These are phyloP conservation scores for Solanum ossicruentum DNA, from an alignment of 257 asterid genomes.

Conservation along the genomic window DNA sequence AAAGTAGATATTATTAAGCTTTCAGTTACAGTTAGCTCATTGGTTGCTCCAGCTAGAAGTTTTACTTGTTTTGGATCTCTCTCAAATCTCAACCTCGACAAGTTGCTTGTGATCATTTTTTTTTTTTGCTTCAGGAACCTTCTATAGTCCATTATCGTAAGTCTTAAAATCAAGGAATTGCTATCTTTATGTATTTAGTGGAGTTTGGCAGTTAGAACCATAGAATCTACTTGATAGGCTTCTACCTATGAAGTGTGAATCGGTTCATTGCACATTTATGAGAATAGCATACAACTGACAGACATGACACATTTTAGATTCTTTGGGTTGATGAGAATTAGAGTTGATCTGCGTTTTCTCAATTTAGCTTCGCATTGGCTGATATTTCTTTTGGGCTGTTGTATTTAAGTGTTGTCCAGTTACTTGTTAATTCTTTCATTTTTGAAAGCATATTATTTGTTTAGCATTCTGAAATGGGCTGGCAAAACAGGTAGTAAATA, in stretches of 20 bases:
- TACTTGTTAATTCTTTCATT: not conserved
- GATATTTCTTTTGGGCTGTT: not conserved
- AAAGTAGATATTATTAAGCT: conserved; percentile 2
- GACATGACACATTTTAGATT: not conserved
- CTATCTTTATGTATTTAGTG: not conserved
- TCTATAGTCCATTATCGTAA: not conserved
- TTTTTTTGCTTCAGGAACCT: not conserved
- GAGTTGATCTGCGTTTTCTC: not conserved
- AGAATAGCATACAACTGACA: not conserved
- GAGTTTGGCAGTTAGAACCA: not conserved
- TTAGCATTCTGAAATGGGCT: not conserved
- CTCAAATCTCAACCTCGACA: not conserved
- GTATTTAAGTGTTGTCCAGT: not conserved
- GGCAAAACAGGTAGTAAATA: no score
- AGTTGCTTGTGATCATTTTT: not conserved
- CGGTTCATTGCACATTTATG: not conserved
- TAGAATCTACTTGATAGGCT: not conserved
- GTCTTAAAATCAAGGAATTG: not conserved
- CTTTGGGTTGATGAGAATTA: not conserved
- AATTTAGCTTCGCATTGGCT: not conserved
- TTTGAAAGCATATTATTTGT: not conserved
- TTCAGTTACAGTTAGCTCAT: not conserved
- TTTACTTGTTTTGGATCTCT: not conserved
- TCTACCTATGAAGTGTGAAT: not conserved
- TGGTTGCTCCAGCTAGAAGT: not conserved